Conservation (phyloP, 208 protist genomes). For the Leishmania guyanensis region DNA sequence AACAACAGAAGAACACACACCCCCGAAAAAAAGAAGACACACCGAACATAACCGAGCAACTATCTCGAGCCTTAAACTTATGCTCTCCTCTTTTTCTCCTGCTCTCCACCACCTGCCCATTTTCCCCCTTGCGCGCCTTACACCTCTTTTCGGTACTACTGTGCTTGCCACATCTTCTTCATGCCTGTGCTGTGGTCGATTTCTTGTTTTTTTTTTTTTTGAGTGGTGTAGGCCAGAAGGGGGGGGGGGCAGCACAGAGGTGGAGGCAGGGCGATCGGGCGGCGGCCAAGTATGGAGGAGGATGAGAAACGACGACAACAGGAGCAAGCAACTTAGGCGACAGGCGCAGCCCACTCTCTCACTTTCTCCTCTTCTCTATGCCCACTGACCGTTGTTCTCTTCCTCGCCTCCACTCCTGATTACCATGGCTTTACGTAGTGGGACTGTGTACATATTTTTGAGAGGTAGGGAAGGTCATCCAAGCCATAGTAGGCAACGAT, state of each 20-base stretch:
- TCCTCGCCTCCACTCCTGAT: neutral
- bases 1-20: neutral
- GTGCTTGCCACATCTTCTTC: constrained; percentile 2
- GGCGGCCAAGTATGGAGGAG: neutral
- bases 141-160: neutral
- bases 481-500: neutral
- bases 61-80: neutral
- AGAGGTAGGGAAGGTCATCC: neutral
- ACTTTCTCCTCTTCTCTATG: neutral
- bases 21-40: neutral
- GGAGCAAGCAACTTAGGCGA: neutral
- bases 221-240: neutral
- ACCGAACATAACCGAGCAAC: neutral
- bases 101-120: neutral
- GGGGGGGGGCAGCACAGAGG: neutral
- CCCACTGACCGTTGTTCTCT: neutral
- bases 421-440: neutral
- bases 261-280: neutral
- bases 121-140: neutral
- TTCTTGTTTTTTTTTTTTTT: neutral
- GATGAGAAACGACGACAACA: neutral
- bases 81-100: neutral
- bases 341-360: neutral
- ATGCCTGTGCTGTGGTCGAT: neutral
- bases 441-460: neutral